Conservation (phyloP, 164 flowering plant species). For the Sextonia rubra region DNA sequence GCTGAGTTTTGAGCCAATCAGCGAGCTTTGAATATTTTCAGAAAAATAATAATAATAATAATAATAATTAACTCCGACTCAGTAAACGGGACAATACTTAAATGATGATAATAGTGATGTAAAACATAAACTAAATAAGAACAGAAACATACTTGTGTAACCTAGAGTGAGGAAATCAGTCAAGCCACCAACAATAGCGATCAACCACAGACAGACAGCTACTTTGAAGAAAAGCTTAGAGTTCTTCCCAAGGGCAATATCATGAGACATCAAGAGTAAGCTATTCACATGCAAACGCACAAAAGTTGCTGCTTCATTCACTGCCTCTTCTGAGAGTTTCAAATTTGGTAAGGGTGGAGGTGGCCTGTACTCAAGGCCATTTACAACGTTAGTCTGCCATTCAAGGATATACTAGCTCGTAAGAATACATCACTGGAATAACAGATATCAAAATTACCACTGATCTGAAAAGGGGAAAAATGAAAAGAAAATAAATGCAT, state of each 20-base stretch:
- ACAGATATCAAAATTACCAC: no score
- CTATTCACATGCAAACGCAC: slow-evolving; percentile 42
- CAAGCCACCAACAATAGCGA: slow-evolving; percentile 63
- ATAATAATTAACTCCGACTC: no score
- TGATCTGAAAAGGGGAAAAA: no score
- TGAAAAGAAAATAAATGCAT: no score
- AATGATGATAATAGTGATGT: no score
- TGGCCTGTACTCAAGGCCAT: slow-evolving; percentile 47
- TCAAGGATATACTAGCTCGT: not conserved
- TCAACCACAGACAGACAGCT: slow-evolving; percentile 46
- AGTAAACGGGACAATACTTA: no score
- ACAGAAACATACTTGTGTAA: slow-evolving; percentile 65
- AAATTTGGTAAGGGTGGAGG: slow-evolving; percentile 84
- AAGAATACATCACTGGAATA: no score
- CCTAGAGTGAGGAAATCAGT: slow-evolving; percentile 66
- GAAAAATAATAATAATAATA: no score
- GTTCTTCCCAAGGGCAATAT: slow-evolving; percentile 74
- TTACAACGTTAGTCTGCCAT: not conserved
- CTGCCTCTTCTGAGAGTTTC: slow-evolving; percentile 64
- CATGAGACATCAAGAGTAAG: slow-evolving; percentile 48
- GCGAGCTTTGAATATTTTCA: not conserved
- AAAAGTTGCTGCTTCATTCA: slow-evolving; percentile 44
- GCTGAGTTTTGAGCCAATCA: not conserved
- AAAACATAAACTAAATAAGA: not conserved
- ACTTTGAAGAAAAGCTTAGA: slow-evolving; percentile 58